These are phyloP conservation scores for Ophiostoma sp. DNA, from an alignment of 2,329 filamentous ascomycete genomes.

Conservation along the genomic window DNA sequence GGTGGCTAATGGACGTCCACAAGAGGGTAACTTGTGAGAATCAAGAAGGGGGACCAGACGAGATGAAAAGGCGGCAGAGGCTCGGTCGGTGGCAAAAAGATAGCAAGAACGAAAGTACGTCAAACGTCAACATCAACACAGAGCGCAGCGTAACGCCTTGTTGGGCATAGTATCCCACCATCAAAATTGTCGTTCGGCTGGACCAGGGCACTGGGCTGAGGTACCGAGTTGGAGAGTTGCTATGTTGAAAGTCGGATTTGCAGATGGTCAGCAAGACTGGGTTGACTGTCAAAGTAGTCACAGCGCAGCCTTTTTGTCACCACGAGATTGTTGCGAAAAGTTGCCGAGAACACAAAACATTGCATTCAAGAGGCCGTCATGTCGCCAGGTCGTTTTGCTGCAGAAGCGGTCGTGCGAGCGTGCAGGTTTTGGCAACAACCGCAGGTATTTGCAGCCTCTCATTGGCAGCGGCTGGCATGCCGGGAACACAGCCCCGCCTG, in stretches of 20 bases:
- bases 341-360: background rate
- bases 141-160: background rate
- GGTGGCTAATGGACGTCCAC: background rate
- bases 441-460: background rate
- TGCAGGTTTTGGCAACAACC: background rate
- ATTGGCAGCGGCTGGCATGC: slow-evolving; percentile 4
- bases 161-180: background rate
- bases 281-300: too few species aligned
- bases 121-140: background rate
- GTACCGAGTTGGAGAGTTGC: background rate
- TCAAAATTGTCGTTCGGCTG: background rate
- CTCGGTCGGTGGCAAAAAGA: background rate
- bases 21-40: background rate
- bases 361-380: background rate
- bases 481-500: background rate
- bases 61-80: background rate
- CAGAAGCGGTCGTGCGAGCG: background rate
- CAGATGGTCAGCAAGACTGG: background rate
- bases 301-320: background rate
- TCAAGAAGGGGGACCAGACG: background rate
- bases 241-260: background rate
- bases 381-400: background rate
- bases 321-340: background rate
- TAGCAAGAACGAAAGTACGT: background rate
- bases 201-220: background rate